Conservation (phyloP, 306 rosid species). For the Leucaena leucocephala region DNA sequence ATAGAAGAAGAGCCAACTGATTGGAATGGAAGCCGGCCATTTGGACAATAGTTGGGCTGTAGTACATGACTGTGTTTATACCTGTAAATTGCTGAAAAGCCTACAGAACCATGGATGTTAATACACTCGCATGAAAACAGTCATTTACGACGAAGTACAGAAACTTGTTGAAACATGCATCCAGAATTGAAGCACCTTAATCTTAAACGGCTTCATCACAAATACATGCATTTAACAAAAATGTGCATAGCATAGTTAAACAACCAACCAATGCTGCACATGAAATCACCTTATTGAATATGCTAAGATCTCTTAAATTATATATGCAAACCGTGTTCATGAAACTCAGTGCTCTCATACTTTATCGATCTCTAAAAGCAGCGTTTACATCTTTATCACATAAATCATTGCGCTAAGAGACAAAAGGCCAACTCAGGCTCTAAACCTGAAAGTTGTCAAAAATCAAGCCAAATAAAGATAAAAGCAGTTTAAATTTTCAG, state of each 20-base stretch:
- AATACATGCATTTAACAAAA: neutral
- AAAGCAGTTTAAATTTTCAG: neutral
- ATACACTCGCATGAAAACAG: conserved; percentile 6
- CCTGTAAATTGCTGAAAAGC: conserved; percentile 92
- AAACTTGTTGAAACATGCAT: conserved; percentile 4
- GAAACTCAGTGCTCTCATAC: conserved; percentile 7
- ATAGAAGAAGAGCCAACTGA: conserved; percentile 75
- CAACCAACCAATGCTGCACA: neutral
- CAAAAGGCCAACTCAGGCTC: neutral
- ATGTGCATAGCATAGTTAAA: neutral
- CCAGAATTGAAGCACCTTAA: neutral
- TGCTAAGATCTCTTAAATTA: conserved; percentile 9
- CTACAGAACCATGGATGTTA: conserved; percentile 48
- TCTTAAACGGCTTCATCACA: neutral
- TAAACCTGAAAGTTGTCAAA: neutral
- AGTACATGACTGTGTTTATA: conserved; percentile 94
- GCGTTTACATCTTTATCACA: neutral
- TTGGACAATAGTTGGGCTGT: conserved; percentile 94
- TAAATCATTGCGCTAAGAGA: neutral
- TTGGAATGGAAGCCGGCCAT: conserved; percentile 84
- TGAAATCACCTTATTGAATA: neutral
- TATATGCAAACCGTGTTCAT: conserved; percentile 17
- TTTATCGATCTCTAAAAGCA: neutral
- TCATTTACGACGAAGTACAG: conserved; percentile 7
- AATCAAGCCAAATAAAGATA: neutral